phyloP scores from a whole-genome alignment of 768 basidiomycete species.

The Punctularia strigosozonata region DNA sequence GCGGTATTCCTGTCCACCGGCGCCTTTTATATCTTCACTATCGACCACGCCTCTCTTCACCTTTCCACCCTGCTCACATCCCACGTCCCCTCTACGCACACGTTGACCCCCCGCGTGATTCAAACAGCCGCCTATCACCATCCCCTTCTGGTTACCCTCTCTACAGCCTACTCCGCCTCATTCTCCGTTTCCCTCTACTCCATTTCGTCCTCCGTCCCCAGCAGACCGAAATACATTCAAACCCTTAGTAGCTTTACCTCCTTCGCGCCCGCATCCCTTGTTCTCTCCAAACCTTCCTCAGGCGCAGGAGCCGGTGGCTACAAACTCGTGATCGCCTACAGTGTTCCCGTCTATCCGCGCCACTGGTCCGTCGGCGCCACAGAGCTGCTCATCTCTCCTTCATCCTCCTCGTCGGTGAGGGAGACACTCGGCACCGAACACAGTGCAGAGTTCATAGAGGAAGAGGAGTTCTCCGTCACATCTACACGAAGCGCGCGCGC shows the following conservation, averaged over 20 bases:
- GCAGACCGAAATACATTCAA: constrained; percentile 38
- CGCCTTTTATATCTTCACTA: constrained; percentile 47
- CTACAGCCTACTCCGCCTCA: no score
- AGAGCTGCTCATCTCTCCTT: constrained; percentile 53
- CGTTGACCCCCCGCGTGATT: constrained; percentile 31
- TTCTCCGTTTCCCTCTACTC: constrained; percentile 70
- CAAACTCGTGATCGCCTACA: constrained; percentile 65
- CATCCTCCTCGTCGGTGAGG: constrained; percentile 2
- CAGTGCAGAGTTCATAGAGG: no score
- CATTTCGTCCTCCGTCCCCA: constrained; percentile 31
- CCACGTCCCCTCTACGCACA: constrained; percentile 32
- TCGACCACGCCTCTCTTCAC: constrained; percentile 34
- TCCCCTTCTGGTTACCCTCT: constrained; percentile 62
- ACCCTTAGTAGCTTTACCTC: constrained; percentile 69
- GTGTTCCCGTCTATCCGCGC: constrained; percentile 65
- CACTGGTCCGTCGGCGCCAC: constrained; percentile 76
- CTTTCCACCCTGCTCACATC: constrained; percentile 28
- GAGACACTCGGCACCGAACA: no score
- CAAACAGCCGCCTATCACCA: constrained; percentile 68
- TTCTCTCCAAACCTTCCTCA: constrained; percentile 57
- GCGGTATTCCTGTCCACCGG: constrained; percentile 57
- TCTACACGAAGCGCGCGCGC: constrained; percentile 56
- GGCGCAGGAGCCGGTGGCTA: constrained; percentile 45
- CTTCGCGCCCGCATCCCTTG: constrained; percentile 68
- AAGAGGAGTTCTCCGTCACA: constrained; percentile 22